Conservation (phyloP, 1,284 basidiomycete genomes). For the Grifola frondosa region DNA sequence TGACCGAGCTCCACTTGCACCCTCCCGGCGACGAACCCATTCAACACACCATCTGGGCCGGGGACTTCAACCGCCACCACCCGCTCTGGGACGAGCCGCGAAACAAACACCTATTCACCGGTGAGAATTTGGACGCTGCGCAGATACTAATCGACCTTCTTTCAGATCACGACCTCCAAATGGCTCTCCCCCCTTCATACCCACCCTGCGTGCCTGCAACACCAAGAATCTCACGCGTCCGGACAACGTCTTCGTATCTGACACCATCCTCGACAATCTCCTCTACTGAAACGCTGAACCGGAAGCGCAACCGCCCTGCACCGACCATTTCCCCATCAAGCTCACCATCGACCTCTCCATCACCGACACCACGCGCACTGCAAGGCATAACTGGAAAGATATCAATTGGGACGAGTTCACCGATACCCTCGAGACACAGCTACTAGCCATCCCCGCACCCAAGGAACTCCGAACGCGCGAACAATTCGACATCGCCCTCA, state of each 20-base stretch:
- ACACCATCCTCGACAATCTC: neutral
- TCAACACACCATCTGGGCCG: neutral
- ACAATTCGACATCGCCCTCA: neutral
- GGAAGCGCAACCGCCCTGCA: slow-evolving; percentile 2
- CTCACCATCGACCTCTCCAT: neutral
- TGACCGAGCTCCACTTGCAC: neutral
- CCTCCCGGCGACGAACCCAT: neutral
- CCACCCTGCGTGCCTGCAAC: neutral
- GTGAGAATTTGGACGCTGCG: slow-evolving; percentile 27
- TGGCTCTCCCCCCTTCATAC: neutral
- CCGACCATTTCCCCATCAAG: slow-evolving; percentile 3
- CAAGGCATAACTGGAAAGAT: slow-evolving; percentile 2
- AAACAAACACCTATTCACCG: slow-evolving; percentile 18
- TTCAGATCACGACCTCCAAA: neutral
- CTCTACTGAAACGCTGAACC: neutral
- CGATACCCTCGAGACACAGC: too few species aligned
- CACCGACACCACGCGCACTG: neutral
- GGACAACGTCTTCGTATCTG: neutral
- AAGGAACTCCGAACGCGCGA: neutral
- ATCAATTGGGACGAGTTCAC: neutral
- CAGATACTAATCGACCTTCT: neutral
- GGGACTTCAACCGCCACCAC: slow-evolving; percentile 10
- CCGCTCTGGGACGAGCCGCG: slow-evolving; percentile 2
- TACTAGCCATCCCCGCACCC: neutral
- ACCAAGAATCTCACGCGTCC: slow-evolving; percentile 13